phyloP scores from a whole-genome alignment of 495 filamentous ascomycete species.

The Terfezia claveryi region DNA sequence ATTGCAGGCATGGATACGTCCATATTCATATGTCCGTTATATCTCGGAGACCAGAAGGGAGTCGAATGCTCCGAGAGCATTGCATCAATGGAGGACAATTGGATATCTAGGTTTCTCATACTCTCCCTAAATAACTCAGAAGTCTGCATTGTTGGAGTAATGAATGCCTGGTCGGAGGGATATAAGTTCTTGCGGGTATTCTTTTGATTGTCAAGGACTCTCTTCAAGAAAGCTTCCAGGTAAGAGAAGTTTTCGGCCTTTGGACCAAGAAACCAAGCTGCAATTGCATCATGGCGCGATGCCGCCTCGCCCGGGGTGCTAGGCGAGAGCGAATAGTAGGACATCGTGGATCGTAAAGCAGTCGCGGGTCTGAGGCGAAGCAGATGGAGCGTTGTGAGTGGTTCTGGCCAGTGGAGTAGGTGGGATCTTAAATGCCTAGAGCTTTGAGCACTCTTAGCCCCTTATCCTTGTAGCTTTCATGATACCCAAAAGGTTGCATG shows the following conservation, averaged over 20 bases:
- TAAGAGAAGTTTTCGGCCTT: constrained; percentile 2
- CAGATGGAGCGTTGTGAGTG: too few relatives aligned
- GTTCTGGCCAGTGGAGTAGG: too few relatives aligned
- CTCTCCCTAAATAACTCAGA: constrained; percentile 1
- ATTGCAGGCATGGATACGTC: constrained; percentile 16
- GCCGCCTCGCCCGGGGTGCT: too few relatives aligned
- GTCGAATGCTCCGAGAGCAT: constrained; percentile 10
- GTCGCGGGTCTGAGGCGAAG: too few relatives aligned
- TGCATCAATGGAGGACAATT: too few relatives aligned
- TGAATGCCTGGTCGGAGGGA: constrained; percentile 3
- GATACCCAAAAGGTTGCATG: too few relatives aligned
- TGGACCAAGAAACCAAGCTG: constrained; percentile 4
- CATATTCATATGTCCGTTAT: constrained; percentile 27
- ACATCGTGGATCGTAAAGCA: too few relatives aligned
- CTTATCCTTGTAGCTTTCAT: too few relatives aligned
- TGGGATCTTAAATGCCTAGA: too few relatives aligned
- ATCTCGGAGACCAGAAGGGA: constrained; percentile 27
- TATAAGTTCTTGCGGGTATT: not conserved
- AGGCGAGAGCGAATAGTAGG: too few relatives aligned
- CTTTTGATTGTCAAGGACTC: constrained; percentile 1
- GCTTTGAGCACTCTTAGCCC: too few relatives aligned
- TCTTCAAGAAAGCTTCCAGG: constrained; percentile 1
- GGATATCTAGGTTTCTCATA: constrained; percentile 9
- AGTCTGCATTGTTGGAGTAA: constrained; percentile 2
- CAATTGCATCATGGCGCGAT: not conserved